These are phyloP conservation scores for Zygosaccharomyces bisporus DNA, from an alignment of 805 yeast genomes.

Conservation along the genomic window DNA sequence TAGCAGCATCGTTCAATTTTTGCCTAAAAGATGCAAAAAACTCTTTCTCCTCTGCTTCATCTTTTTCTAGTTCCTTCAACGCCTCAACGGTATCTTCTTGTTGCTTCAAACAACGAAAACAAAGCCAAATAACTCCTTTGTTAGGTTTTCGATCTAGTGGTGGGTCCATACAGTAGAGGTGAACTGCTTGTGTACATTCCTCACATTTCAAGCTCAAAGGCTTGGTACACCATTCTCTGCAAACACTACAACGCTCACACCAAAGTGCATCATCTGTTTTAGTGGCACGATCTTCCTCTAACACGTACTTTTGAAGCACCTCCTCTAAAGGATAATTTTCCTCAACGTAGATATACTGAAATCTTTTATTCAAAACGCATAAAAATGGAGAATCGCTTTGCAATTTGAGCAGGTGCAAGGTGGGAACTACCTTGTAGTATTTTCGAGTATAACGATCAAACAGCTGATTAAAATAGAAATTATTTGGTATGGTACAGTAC, in stretches of 20 bases:
- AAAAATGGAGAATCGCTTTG: constrained; percentile 45
- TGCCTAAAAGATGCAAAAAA: constrained; percentile 11
- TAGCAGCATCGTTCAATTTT: constrained; percentile 18
- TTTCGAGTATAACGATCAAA: constrained; percentile 83
- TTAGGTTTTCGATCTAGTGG: constrained; percentile 77
- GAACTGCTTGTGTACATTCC: constrained; percentile 67
- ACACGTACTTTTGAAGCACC: constrained; percentile 25
- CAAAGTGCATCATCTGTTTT: constrained; percentile 14
- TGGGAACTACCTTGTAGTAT: constrained; percentile 73
- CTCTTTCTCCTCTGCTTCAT: constrained; percentile 9
- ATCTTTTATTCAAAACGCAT: constrained; percentile 60
- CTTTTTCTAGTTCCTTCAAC: constrained; percentile 9
- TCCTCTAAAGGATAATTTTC: constrained; percentile 32
- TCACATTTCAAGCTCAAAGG: constrained; percentile 75
- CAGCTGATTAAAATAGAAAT: constrained; percentile 79
- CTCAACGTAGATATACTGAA: constrained; percentile 73
- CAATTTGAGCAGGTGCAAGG: constrained; percentile 55
- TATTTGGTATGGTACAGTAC: constrained; percentile 56
- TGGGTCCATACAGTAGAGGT: constrained; percentile 81
- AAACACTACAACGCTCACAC: constrained; percentile 54
- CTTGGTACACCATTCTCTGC: constrained; percentile 81
- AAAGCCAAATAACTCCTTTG: constrained; percentile 87
- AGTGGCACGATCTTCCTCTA: constrained; percentile 9
- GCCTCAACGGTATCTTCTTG: constrained; percentile 42
- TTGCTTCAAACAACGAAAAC: constrained; percentile 69